Evolutionary conservation across 1,139 yeast genomes (phyloP).

Genomic region (Scheffersomyces parashehatae): DNA sequence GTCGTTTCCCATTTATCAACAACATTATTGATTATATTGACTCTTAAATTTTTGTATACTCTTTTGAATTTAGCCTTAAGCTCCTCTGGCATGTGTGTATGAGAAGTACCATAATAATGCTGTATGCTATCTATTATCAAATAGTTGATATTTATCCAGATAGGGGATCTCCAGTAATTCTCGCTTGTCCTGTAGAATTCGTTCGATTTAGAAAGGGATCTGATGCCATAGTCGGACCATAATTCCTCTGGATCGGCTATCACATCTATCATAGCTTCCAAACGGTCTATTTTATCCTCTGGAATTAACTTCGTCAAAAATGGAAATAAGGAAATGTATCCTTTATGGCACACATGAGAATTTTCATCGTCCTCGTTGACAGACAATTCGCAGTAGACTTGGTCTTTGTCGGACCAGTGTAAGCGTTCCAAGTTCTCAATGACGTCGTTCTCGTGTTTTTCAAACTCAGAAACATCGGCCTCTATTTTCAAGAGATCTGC

Average conservation of each 20-base stretch:
- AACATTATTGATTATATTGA: conserved; percentile 68
- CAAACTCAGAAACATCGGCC: conserved; percentile 58
- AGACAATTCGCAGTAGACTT: conserved; percentile 82
- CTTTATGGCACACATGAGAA: conserved; percentile 76
- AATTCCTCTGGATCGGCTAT: conserved; percentile 70
- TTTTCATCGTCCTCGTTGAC: conserved; percentile 72
- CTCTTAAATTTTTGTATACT: conserved; percentile 59
- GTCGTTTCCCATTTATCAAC: conserved; percentile 67
- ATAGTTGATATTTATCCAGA: conserved; percentile 92
- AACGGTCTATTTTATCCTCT: conserved; percentile 44
- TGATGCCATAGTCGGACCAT: conserved; percentile 78
- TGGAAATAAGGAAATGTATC: conserved; percentile 86
- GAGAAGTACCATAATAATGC: conserved; percentile 39
- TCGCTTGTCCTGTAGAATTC: conserved; percentile 72
- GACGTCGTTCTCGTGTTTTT: conserved; percentile 55
- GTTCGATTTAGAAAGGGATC: conserved; percentile 76
- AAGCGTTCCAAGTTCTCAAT: conserved; percentile 62
- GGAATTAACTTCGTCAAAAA: conserved; percentile 73
- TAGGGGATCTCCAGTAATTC: conserved; percentile 94
- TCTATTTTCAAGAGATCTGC: conserved; percentile 62
- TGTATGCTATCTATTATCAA: conserved; percentile 70
- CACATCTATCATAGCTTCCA: conserved; percentile 53
- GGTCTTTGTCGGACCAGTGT: conserved; percentile 75
- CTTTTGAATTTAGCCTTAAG: conserved; percentile 35
- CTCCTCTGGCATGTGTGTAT: conserved; percentile 14